These are phyloP conservation scores for Nitzschia sp. DNA, from an alignment of 108 stramenopile species.

Conservation along the genomic window DNA sequence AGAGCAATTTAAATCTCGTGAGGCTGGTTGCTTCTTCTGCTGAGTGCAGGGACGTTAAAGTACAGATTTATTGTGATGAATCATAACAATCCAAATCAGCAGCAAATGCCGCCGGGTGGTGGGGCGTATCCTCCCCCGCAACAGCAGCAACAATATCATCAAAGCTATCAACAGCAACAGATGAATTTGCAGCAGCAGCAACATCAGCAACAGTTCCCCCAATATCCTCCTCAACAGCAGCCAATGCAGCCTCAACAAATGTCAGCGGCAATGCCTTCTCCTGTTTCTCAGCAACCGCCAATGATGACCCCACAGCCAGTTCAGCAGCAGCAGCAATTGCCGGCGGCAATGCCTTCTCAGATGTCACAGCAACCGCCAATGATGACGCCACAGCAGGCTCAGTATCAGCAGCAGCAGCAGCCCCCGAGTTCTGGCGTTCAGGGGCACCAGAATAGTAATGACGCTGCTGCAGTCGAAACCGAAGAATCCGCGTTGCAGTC, in stretches of 20 bases:
- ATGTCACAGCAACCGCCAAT: constrained; percentile 20
- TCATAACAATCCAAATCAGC: background rate
- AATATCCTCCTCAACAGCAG: constrained; percentile 13
- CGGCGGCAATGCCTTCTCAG: constrained; percentile 2
- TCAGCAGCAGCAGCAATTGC: constrained; percentile 10
- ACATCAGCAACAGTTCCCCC: background rate
- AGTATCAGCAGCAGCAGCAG: constrained; percentile 1
- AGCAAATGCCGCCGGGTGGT: background rate
- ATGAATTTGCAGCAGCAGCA: background rate
- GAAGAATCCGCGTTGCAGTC: constrained; percentile 1
- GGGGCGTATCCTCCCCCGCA: background rate
- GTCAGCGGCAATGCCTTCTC: background rate
- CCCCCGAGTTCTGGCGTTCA: background rate
- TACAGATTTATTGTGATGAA: no score
- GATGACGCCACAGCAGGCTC: background rate
- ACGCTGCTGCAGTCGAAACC: background rate
- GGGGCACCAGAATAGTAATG: background rate
- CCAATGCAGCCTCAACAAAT: constrained; percentile 14
- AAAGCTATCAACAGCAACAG: background rate
- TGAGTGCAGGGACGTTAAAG: no score
- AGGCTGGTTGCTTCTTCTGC: no score
- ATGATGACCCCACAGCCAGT: background rate
- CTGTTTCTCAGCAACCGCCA: background rate
- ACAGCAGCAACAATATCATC: background rate
- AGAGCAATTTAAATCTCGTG: no score